Percentiles rank a stretch among this genome's conserved stretches.
Evolutionary conservation across 2,329 filamentous ascomycete species (phyloP).

Genomic region (Coniochaeta sp.): DNA sequence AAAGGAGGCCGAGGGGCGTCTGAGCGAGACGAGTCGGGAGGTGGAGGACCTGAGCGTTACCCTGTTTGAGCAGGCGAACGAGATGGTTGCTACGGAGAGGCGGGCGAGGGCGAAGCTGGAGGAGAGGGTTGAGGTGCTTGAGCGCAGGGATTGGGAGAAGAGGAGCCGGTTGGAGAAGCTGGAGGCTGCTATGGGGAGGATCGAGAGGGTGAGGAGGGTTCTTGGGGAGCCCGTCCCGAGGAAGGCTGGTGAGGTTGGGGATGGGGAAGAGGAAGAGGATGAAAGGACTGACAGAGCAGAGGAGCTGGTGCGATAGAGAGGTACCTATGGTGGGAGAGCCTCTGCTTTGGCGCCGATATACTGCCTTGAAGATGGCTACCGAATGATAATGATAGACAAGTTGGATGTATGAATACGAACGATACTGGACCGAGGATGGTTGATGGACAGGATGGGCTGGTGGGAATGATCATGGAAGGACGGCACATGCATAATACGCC

Average conservation of each 20-base stretch:
- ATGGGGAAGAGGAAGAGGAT: neutral
- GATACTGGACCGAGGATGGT: neutral
- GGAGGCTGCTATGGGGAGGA: conserved; percentile 62
- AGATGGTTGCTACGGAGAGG: conserved; percentile 77
- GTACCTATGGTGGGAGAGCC: neutral
- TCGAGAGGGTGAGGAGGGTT: conserved; percentile 61
- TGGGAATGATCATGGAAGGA: neutral
- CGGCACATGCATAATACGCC: neutral
- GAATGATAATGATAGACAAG: neutral
- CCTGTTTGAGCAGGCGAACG: conserved; percentile 76
- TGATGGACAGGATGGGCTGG: neutral
- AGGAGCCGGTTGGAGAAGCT: conserved; percentile 57
- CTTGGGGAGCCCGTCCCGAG: conserved; percentile 29
- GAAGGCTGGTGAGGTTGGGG: neutral
- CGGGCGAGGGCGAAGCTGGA: conserved; percentile 64
- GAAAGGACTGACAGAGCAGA: neutral
- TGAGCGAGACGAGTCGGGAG: conserved; percentile 61
- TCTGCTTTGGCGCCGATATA: neutral
- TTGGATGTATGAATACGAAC: neutral
- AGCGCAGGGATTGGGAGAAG: conserved; percentile 65
- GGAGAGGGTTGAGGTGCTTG: conserved; percentile 60
- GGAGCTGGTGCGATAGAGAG: neutral
- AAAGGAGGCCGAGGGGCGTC: conserved; percentile 58
- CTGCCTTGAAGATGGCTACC: neutral
- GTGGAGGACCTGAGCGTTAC: conserved; percentile 70